Evolutionary conservation across 345 rosid species (phyloP).

Genomic region (Nasturtium officinale): DNA sequence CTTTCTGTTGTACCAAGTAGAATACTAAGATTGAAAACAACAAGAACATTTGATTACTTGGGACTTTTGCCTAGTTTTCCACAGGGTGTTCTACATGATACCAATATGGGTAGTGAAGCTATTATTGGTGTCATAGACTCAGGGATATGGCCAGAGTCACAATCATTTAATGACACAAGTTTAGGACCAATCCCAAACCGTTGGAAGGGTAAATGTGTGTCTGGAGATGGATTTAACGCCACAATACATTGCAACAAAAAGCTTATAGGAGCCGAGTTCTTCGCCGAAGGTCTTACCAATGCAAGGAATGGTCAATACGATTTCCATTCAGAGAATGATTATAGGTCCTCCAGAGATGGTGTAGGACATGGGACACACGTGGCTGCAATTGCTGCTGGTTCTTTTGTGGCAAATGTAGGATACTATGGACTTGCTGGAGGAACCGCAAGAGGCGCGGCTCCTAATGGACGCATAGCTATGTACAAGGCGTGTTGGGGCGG

Average conservation of each 20-base stretch:
- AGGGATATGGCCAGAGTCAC: constrained; percentile 73
- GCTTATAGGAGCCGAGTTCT: constrained; percentile 59
- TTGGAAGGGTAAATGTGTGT: constrained; percentile 67
- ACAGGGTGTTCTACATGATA: constrained; percentile 44
- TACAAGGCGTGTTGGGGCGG: constrained; percentile 59
- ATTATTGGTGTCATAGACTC: constrained; percentile 69
- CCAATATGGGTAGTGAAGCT: constrained; percentile 55
- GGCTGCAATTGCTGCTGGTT: constrained; percentile 56
- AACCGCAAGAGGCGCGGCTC: constrained; percentile 46
- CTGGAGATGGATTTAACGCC: constrained; percentile 52
- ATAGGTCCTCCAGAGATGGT: constrained; percentile 51
- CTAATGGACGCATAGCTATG: constrained; percentile 53
- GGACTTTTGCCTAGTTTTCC: constrained; percentile 48
- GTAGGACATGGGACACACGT: constrained; percentile 60
- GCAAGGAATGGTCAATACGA: constrained; percentile 41
- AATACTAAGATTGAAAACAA: constrained; percentile 57
- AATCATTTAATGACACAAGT: constrained; percentile 56
- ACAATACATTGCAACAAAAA: too few relatives aligned
- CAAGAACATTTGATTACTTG: constrained; percentile 62
- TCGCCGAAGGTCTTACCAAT: constrained; percentile 42
- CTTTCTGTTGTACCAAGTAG: constrained; percentile 55
- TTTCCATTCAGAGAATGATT: constrained; percentile 33
- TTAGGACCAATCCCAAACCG: constrained; percentile 50
- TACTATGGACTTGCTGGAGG: constrained; percentile 53
- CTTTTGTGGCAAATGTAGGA: constrained; percentile 49